Base-by-base conservation (phyloP, 768 basidiomycete genomes). In the Lentinula detonsa region DNA sequence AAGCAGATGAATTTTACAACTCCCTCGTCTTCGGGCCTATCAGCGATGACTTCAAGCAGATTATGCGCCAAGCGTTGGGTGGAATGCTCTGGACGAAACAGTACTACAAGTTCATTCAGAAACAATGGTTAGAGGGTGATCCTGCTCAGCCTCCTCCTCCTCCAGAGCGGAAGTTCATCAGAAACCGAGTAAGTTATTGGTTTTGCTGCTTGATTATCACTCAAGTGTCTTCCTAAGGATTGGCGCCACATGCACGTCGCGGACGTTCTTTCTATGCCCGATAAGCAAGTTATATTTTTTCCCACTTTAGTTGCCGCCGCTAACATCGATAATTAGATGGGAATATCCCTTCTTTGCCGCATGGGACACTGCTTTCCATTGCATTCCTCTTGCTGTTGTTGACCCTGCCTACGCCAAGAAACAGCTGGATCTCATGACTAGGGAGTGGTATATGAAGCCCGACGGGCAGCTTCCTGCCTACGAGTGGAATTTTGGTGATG, bases 31-130 rank as follows among this genome's bases (percentile, higher is more conserved):
- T 87, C 65, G 93, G 93, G 3, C 86, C 91, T 13, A 87, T 96
- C 69, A 91, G 85, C 67, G 93, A 97, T 61, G 97, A 99, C 74
- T 76, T 98, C 67, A 88, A 86, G 71, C 95, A 96, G 72, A 90
- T 99, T 65, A 97, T 93, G 93, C 81, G 97, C 63, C 97, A 98
- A 75, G 97, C 95, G 21, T 75, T 99, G 53, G 86, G 86, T 21
- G 97, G 97, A 10, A 98, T 99, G 97, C 76, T 99, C 57, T 98
- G 97, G 96, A 94, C 92, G 50, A 99, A 98, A 76, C 97, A 98
- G 69, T 93, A 86, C 73, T 99, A 98, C 76, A 82, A 91, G 71
- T 98, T 98, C 74, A 86, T 98, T 62, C 95, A 98, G 73, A 90
- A 91, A 69, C 91, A 96, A 63, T 99, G 97, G 97, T 81, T 96